Evolutionary conservation across 2,329 filamentous ascomycete species (phyloP), one percentile per base, ranked within the genome.

Genomic region (Aquanectria penicillioides): DNA sequence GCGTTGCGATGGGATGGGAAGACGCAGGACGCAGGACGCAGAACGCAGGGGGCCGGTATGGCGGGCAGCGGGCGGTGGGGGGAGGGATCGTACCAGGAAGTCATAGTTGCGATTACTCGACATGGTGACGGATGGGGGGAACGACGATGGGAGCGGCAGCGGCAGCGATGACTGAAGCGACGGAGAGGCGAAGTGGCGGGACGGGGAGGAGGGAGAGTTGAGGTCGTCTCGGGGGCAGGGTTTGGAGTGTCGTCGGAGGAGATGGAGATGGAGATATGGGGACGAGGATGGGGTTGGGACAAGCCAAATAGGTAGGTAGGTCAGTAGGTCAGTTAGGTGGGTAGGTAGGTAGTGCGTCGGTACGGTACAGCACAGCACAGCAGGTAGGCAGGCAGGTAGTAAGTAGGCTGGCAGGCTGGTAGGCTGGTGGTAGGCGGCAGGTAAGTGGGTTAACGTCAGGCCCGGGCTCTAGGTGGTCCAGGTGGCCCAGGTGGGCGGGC

Each of bases 91-190:
- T 89, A 98, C 94, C 81, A 99, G 86, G 80, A 98, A 98, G 80
- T 99, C 95, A 81, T 99, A 99, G 84, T 99, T 99, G 80, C 95
- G 89, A 84, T 94, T 96, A 79, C 92, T 93, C 73, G 95, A 94
- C 95, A 99, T 99, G 71, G 75, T 84, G 78, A 71, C 65, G 66
- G 65, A 56, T 56, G 57, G 57, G 43, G 23, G 47, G 10, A 23
- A 51, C 36, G 18, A 23, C 48, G 36, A 23, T 6, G 28, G 37
- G 29, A 61, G 41, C 38, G 65, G 51, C 52, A 56, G 57, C 54
- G 57, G 51, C 15, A 48, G 67, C n/a, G n/a, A n/a, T n/a, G n/a
- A n/a, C 59, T 31, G 60, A 64, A 46, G 52, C 51, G 53, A 50
- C 50, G 38, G 53, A 52, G 49, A 33, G 56, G 62, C 50, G 59